Evolutionary conservation across 768 basidiomycete genomes (phyloP).

Genomic region (Pleurotus pulmonarius): DNA sequence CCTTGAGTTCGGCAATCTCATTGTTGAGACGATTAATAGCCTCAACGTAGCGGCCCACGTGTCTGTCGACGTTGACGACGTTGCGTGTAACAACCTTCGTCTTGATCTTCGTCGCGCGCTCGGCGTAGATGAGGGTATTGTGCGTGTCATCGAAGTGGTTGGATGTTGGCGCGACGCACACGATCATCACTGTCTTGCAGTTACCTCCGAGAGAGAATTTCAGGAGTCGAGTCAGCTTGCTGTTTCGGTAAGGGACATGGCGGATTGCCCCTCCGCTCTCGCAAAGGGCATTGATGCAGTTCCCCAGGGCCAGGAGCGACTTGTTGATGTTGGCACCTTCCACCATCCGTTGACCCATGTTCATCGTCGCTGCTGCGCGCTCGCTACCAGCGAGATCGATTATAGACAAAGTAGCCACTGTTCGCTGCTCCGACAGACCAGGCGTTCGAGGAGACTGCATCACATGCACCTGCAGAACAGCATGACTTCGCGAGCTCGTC

Average conservation of each 20-base stretch:
- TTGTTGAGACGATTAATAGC: constrained; percentile 86
- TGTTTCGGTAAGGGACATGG: constrained; percentile 96
- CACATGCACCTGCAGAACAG: constrained; percentile 94
- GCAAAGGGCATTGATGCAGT: constrained; percentile 98
- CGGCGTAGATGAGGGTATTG: constrained; percentile 96
- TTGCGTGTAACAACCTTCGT: constrained; percentile 96
- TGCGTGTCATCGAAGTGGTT: constrained; percentile 98
- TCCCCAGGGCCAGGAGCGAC: constrained; percentile 93
- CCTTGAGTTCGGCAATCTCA: constrained; percentile 84
- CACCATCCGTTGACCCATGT: constrained; percentile 97
- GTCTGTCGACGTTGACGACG: constrained; percentile 90
- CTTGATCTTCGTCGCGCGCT: constrained; percentile 97
- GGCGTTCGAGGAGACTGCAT: constrained; percentile 84
- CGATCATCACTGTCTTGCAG: constrained; percentile 99
- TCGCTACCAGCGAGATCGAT: constrained; percentile 98
- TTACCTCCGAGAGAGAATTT: constrained; percentile 98
- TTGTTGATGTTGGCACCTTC: constrained; percentile 99
- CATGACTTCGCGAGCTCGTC: constrained; percentile 95
- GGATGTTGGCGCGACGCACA: constrained; percentile 94
- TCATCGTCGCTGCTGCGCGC: constrained; percentile 91
- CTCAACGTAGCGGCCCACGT: constrained; percentile 93
- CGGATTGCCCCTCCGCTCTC: constrained; percentile 85
- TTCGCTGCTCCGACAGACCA: constrained; percentile 75
- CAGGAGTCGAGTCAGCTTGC: constrained; percentile 94
- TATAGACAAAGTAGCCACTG: constrained; percentile 90